A percentile compares a stretch with the other conserved stretches of the same genome.
phyloP scores from a whole-genome alignment of 257 asterid species.

The Agastache rugosa region DNA sequence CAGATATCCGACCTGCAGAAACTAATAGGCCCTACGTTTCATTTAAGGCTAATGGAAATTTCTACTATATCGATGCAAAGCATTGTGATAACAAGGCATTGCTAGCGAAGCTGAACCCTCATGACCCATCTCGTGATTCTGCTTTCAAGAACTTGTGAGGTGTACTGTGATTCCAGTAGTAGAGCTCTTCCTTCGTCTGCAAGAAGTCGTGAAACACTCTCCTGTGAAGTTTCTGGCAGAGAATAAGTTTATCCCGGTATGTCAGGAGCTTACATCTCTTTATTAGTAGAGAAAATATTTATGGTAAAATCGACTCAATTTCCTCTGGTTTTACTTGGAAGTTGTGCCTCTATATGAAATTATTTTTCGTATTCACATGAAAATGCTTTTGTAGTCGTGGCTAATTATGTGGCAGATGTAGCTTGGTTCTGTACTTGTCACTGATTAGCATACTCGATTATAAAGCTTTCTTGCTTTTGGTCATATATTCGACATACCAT shows the following conservation, averaged over 20 bases:
- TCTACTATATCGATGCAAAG: conserved; percentile 81
- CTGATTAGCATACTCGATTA: neutral
- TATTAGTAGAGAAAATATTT: neutral
- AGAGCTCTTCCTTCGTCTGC: neutral
- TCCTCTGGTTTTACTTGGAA: neutral
- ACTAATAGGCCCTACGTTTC: conserved; percentile 88
- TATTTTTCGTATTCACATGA: neutral
- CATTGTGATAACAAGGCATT: conserved; percentile 90
- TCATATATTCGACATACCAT: neutral
- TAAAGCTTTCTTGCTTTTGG: neutral
- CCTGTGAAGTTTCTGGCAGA: conserved; percentile 10
- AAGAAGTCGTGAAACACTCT: conserved; percentile 3
- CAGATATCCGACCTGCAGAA: conserved; percentile 76
- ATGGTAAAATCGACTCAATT: neutral
- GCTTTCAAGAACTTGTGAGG: conserved; percentile 78
- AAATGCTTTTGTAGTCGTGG: neutral
- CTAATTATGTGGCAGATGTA: neutral
- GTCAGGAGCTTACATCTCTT: conserved; percentile 25
- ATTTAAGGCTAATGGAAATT: conserved; percentile 73
- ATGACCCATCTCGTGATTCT: conserved; percentile 57
- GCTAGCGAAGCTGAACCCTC: conserved; percentile 82
- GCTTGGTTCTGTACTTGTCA: neutral
- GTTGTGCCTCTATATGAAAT: neutral
- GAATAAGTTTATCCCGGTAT: conserved; percentile 34
- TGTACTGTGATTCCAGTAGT: neutral